Evolutionary conservation across 2,329 filamentous ascomycete species (phyloP).

Genomic region (Zymoseptoria ardabiliae): DNA sequence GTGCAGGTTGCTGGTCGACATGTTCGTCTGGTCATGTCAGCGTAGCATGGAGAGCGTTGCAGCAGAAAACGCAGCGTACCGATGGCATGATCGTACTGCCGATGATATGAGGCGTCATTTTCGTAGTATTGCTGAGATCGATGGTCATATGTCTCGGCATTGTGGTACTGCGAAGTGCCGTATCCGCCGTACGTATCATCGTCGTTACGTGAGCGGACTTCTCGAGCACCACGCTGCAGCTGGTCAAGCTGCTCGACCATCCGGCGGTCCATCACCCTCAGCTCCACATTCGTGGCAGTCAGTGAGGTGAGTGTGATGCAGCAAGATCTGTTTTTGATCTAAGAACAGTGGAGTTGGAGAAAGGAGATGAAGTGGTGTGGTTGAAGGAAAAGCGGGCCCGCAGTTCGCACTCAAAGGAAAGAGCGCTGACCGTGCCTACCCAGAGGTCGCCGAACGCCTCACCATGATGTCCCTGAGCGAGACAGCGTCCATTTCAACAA

Average conservation of each 20-base stretch:
- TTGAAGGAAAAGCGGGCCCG: not conserved
- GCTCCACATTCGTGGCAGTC: not conserved
- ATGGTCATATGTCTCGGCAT: conserved; percentile 1
- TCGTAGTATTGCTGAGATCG: not conserved
- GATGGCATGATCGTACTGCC: conserved; percentile 5
- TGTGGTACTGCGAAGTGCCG: not conserved
- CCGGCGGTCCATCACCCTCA: conserved; percentile 14
- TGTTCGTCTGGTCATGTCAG: conserved; percentile 29
- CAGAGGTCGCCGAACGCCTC: no score
- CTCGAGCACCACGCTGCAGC: conserved; percentile 18
- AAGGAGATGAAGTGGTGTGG: not conserved
- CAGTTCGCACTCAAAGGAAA: not conserved
- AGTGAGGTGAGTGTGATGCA: not conserved
- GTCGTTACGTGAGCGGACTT: not conserved
- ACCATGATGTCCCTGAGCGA: no score
- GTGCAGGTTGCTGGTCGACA: conserved; percentile 28
- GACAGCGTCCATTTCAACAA: no score
- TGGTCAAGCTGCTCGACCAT: conserved; percentile 25
- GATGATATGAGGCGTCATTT: not conserved
- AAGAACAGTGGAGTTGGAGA: not conserved
- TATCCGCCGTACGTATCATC: conserved; percentile 9
- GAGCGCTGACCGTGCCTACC: not conserved
- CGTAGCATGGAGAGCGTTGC: not conserved
- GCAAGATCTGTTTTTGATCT: not conserved
- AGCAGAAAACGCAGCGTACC: not conserved